phyloP scores from a whole-genome alignment of 768 basidiomycete genomes.

The Boletus insuetus region DNA sequence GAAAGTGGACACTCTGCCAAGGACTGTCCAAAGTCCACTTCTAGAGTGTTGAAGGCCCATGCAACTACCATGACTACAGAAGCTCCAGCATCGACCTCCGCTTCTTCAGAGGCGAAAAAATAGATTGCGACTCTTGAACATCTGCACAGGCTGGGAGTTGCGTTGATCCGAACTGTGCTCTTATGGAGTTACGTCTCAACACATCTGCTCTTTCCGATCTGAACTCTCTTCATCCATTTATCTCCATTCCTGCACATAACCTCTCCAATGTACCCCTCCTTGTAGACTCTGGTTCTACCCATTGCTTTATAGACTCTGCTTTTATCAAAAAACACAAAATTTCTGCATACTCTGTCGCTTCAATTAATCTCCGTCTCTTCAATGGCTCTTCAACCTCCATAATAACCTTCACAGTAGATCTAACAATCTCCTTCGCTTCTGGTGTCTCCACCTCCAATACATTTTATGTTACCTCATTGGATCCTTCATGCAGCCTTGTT shows the following conservation, averaged over 20 bases:
- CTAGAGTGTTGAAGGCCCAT: no score
- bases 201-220: no score
- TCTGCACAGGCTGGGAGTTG: no score
- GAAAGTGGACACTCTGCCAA: no score
- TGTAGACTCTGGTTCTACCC: neutral
- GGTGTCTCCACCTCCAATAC: neutral
- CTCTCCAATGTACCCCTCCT: neutral
- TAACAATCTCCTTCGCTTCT: neutral
- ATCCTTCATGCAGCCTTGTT: neutral
- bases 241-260: neutral
- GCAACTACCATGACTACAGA: no score
- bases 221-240: neutral
- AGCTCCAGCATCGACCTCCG: no score
- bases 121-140: no score
- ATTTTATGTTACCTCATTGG: neutral
- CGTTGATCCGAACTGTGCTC: no score
- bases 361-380: neutral
- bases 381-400: neutral
- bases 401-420: neutral
- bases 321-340: neutral
- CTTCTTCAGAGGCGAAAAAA: no score
- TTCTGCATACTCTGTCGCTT: neutral
- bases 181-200: no score
- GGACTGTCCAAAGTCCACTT: no score
- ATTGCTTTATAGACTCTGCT: neutral